Conservation (phyloP, 768 basidiomycete species). For the Auriculariales sp. region DNA sequence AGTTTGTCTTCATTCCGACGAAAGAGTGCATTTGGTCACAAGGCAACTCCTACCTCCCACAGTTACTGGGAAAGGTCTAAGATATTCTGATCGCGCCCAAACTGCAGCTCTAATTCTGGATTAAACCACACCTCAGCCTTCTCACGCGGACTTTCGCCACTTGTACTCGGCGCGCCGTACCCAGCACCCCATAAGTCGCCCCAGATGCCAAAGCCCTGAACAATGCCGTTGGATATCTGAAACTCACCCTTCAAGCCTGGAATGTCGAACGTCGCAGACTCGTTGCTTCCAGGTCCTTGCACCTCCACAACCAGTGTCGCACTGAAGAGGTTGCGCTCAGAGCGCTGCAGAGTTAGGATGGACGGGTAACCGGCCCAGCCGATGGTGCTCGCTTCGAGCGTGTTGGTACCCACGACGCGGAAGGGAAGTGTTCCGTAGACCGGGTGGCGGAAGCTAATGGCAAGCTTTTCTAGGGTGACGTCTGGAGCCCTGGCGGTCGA, state of each 20-base stretch:
- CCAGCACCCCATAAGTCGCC: background rate
- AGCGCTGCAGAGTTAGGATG: background rate
- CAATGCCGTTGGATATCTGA: background rate
- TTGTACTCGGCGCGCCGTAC: background rate
- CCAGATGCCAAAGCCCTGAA: background rate
- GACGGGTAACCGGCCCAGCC: background rate
- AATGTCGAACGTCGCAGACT: background rate
- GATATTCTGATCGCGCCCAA: no score
- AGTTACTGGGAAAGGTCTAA: no score
- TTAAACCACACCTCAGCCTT: background rate
- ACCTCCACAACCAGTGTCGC: background rate
- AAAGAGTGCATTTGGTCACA: no score
- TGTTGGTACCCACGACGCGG: background rate
- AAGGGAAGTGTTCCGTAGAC: background rate
- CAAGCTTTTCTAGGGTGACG: background rate
- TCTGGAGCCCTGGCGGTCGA: background rate
- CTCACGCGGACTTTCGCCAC: background rate
- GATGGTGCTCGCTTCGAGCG: background rate
- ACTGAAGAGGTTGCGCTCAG: background rate
- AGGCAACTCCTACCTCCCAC: no score
- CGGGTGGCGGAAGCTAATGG: background rate
- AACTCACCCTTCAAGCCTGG: background rate
- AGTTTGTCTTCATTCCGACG: no score
- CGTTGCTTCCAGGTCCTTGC: background rate
- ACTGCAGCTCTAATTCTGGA: no score